Evolutionary conservation across 345 rosid species (phyloP).

Genomic region (Syzygium aromaticum): DNA sequence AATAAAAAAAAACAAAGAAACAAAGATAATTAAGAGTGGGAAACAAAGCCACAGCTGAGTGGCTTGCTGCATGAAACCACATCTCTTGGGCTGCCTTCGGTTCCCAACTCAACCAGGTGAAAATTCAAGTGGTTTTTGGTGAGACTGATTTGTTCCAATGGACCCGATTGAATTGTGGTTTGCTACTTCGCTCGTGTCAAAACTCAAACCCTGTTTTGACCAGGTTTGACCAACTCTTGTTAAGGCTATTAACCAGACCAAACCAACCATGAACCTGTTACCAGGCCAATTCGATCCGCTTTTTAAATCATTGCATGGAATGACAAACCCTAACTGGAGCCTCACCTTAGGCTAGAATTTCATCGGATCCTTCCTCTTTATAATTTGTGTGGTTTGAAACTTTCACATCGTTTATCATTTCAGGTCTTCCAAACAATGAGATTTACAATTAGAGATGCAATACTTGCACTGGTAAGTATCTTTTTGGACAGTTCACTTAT

Average conservation of each 20-base stretch:
- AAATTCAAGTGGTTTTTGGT: neutral
- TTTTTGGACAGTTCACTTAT: neutral
- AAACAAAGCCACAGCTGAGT: neutral
- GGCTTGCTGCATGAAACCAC: neutral
- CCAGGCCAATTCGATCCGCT: neutral
- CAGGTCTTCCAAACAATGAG: slow-evolving; percentile 25
- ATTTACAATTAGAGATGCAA: slow-evolving; percentile 22
- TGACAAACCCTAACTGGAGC: neutral
- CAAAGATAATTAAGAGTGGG: neutral
- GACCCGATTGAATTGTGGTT: neutral
- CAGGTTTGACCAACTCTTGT: neutral
- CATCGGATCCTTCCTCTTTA: neutral
- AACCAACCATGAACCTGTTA: neutral
- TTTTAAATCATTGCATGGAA: neutral
- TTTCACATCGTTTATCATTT: neutral
- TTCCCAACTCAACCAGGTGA: neutral
- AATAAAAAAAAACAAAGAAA: neutral
- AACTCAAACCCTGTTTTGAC: neutral
- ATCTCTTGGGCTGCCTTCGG: neutral
- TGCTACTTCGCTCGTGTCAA: neutral
- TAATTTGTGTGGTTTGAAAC: neutral
- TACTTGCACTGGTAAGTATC: slow-evolving; percentile 21
- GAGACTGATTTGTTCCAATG: neutral
- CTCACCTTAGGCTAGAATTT: neutral
- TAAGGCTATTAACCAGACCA: neutral